These are phyloP conservation scores for Calonectria honghensis DNA, from an alignment of 2,329 filamentous ascomycete species.

Conservation along the genomic window DNA sequence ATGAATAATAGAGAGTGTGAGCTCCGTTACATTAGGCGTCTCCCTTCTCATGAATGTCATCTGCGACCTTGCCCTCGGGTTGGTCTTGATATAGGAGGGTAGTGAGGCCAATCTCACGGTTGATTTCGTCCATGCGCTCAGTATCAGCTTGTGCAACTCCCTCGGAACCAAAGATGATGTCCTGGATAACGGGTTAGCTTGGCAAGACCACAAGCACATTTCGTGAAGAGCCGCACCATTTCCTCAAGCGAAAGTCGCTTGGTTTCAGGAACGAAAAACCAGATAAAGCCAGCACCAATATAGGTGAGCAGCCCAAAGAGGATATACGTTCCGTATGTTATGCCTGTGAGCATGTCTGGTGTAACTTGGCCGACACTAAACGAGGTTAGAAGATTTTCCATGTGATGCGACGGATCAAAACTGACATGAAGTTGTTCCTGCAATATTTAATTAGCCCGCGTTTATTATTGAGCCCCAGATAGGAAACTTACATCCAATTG, in stretches of 20 bases:
- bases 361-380: slow-evolving; percentile 78
- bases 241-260: slow-evolving; percentile 79
- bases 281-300: slow-evolving; percentile 77
- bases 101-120: slow-evolving; percentile 78
- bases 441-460: background rate
- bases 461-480: accelerated
- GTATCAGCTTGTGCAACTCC: slow-evolving; percentile 80
- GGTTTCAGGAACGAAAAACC: slow-evolving; percentile 79
- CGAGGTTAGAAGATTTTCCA: slow-evolving; percentile 9
- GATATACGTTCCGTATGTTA: slow-evolving; percentile 83
- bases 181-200: slow-evolving; percentile 59
- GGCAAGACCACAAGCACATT: accelerated
- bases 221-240: slow-evolving; percentile 65
- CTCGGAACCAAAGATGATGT: slow-evolving; percentile 79
- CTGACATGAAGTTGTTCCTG: slow-evolving; percentile 72
- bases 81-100: slow-evolving; percentile 11
- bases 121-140: slow-evolving; percentile 84
- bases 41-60: slow-evolving; percentile 24
- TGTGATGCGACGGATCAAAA: background rate
- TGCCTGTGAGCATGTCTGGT: slow-evolving; percentile 78
- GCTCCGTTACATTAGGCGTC: background rate
- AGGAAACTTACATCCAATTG: slow-evolving; percentile 72
- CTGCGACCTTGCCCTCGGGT: slow-evolving; percentile 4
- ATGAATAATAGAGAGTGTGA: background rate
- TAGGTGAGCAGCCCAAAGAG: slow-evolving; percentile 80